Conservation (phyloP, 208 protist genomes). For the Wallacemonas sp. region DNA sequence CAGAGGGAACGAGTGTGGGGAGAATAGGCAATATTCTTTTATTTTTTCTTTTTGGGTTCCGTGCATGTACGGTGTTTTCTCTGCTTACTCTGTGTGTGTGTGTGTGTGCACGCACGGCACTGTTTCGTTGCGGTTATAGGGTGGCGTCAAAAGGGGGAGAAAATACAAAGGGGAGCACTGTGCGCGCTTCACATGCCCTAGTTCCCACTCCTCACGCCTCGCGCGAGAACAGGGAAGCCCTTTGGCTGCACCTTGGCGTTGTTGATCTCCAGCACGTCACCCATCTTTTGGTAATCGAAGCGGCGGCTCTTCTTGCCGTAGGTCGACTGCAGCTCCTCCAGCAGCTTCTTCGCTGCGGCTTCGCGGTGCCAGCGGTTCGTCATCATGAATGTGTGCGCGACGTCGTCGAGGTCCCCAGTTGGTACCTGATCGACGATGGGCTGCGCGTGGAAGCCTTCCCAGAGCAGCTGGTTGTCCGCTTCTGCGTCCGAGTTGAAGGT, state of each 20-base stretch:
- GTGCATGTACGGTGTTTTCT: too few species aligned
- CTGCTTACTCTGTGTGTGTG: too few species aligned
- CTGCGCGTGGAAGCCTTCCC: conserved; percentile 90
- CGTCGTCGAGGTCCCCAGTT: conserved; percentile 79
- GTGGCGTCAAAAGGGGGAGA: too few species aligned
- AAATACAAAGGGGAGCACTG: too few species aligned
- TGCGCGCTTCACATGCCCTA: neutral
- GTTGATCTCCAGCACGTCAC: conserved; percentile 91
- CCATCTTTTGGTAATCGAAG: conserved; percentile 92
- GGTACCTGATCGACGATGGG: conserved; percentile 86
- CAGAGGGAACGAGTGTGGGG: too few species aligned
- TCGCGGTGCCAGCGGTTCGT: conserved; percentile 92
- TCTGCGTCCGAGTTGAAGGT: conserved; percentile 89
- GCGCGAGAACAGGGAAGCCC: conserved; percentile 81
- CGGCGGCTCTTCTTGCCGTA: conserved; percentile 81
- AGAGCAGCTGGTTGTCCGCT: conserved; percentile 83
- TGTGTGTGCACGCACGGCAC: too few species aligned
- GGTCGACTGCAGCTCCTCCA: conserved; percentile 77
- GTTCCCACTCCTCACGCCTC: conserved; percentile 38
- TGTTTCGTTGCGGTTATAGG: too few species aligned
- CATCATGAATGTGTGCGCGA: conserved; percentile 74
- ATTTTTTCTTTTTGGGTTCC: too few species aligned
- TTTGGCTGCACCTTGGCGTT: conserved; percentile 89
- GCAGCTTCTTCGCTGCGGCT: conserved; percentile 84
- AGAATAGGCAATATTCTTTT: too few species aligned